Percentiles rank a stretch among this genome's conserved stretches.
These are phyloP conservation scores for Tricholoma flavovirens DNA, from an alignment of 768 basidiomycete species.

Conservation along the genomic window DNA sequence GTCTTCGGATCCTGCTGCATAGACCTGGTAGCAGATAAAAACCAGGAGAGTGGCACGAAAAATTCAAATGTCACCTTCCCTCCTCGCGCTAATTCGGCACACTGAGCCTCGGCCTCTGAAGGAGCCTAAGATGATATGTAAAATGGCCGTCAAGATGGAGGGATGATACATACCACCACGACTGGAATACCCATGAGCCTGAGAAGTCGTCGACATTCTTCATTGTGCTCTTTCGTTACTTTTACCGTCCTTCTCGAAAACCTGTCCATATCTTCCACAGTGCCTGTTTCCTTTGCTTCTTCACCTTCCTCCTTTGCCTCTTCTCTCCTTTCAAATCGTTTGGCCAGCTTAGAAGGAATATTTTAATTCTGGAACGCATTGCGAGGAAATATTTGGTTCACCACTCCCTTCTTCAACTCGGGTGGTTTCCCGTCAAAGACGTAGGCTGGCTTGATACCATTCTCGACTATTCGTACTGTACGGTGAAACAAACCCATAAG, in stretches of 20 bases:
- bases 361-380: constrained; percentile 1
- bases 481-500: constrained; percentile 99
- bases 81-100: constrained; percentile 94
- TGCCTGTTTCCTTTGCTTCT: constrained; percentile 95
- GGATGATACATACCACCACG: constrained; percentile 58
- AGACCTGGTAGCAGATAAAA: constrained; percentile 51
- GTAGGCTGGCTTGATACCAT: constrained; percentile 96
- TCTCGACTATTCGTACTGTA: constrained; percentile 96
- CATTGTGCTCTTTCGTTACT: constrained; percentile 94
- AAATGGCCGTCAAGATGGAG: neutral
- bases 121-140: constrained; percentile 60
- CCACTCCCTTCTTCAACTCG: constrained; percentile 94
- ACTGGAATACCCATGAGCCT: constrained; percentile 96
- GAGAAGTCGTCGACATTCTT: constrained; percentile 85
- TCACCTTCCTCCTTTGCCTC: constrained; percentile 94
- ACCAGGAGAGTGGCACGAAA: neutral
- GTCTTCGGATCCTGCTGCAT: constrained; percentile 96
- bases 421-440: constrained; percentile 99
- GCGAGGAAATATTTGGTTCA: constrained; percentile 37
- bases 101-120: constrained; percentile 98
- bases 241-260: constrained; percentile 88
- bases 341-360: constrained; percentile 63
- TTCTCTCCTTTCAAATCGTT: constrained; percentile 87
- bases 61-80: constrained; percentile 58
- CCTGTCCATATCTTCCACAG: constrained; percentile 87